Base-by-base conservation (phyloP, 164 flowering plant species). In the Liriodendron chinense region DNA sequence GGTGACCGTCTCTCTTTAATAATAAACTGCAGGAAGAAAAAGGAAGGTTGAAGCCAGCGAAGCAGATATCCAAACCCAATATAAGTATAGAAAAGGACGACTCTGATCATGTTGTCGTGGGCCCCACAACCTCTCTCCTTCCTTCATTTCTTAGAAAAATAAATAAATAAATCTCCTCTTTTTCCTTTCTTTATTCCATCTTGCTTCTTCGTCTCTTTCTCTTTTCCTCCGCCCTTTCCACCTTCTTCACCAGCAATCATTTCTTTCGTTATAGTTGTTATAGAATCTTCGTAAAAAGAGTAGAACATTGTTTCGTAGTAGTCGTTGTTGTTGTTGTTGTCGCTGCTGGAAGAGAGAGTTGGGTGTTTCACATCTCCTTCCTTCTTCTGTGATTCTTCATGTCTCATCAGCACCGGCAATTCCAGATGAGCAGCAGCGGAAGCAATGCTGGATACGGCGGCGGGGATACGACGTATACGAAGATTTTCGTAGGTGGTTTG, bases 401-500 rank as follows among this genome's bases (percentile, higher is more conserved):
- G 25, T 64, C 67, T 64, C 67, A 24, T 22, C 25, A 64, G 67
- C 26, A 64, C 6, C 67, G 21, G 59, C 59, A 21, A 21, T 23
- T 23, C 34, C 34, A 64, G 67, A 64, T 21, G 67, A 21, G 14
- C 25, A 12, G 67, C 67, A 12, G 67, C 26, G 80, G 83, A 26
- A 77, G 57, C 77, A 78, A 77, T 79, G 72, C 65, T 1, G 82
- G 78, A 25, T 79, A 76, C 49, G 26, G 13, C 1, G 23, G 13
- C 26, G 78, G 77, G 65, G 89, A 88, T 75, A 84, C 91, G 2
- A 85, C 89, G 23, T 85, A 77, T 43, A 88, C 88, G 47, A 88
- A 88, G 78, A 78, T 88, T 65, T 88, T 88, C 74, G 93, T 88
- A 13, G 91, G 90, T 25, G 93, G 90, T 8, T 83, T 88, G 85